These are phyloP conservation scores for Novymonas esmeraldas DNA, from an alignment of 208 protist genomes.

Conservation along the genomic window DNA sequence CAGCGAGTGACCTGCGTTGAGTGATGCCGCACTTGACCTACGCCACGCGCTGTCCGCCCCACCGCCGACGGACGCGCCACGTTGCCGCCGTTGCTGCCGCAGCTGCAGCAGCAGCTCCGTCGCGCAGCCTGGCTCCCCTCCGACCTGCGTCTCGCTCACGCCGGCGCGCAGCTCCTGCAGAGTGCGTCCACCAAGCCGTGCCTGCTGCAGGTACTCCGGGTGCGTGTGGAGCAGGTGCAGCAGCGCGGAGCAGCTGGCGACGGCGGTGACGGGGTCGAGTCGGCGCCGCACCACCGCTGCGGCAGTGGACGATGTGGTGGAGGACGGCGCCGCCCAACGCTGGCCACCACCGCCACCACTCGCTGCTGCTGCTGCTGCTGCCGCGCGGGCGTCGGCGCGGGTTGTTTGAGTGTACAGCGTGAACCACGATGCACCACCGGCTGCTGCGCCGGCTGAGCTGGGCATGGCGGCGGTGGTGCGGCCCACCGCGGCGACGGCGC, in stretches of 20 bases:
- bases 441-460: conserved; percentile 8
- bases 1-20: conserved; percentile 13
- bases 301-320: not conserved
- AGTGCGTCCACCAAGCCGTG: conserved; percentile 16
- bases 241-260: conserved; percentile 24
- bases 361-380: not conserved
- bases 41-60: not conserved
- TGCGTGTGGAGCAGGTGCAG: conserved; percentile 30
- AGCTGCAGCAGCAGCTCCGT: conserved; percentile 26
- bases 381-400: not conserved
- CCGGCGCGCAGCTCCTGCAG: conserved; percentile 22
- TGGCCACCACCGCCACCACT: not conserved
- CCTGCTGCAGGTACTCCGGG: conserved; percentile 8
- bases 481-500: no score
- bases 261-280: conserved; percentile 9
- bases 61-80: not conserved
- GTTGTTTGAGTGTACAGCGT: conserved; percentile 5
- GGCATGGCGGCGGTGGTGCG: not conserved
- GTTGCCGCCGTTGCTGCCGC: no score
- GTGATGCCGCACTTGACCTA: no score
- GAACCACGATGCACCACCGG: conserved; percentile 17
- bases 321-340: not conserved
- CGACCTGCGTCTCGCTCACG: conserved; percentile 7
- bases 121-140: conserved; percentile 3
- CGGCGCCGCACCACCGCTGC: not conserved